These are phyloP conservation scores for Saprolegnia diclina DNA, from an alignment of 352 stramenopile genomes.

Conservation along the genomic window DNA sequence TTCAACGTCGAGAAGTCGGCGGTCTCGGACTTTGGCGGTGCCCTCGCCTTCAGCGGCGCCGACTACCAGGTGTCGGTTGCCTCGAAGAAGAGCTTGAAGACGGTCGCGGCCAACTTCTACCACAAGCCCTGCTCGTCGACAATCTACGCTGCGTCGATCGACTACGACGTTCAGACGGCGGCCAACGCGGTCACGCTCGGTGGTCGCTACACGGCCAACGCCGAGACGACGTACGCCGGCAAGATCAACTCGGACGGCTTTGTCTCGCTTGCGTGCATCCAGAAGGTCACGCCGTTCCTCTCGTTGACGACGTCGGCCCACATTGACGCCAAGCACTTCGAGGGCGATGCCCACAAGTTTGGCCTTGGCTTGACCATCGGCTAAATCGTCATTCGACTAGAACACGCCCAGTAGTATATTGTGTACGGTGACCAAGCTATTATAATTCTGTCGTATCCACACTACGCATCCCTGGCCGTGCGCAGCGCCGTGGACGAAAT, in stretches of 20 bases:
- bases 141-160: conserved; percentile 67
- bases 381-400: conserved; percentile 33
- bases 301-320: conserved; percentile 71
- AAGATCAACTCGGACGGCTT: conserved; percentile 83
- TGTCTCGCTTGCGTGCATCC: conserved; percentile 65
- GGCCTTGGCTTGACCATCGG: conserved; percentile 68
- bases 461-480: neutral
- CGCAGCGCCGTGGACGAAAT: conserved; percentile 82
- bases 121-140: conserved; percentile 73
- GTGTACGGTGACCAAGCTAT: conserved; percentile 14
- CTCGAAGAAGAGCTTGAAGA: conserved; percentile 79
- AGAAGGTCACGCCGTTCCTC: conserved; percentile 70
- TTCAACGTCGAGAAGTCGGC: conserved; percentile 81
- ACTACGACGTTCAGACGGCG: conserved; percentile 80
- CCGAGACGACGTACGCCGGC: conserved; percentile 69
- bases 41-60: conserved; percentile 53
- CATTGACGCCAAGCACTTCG: conserved; percentile 83
- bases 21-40: conserved; percentile 73
- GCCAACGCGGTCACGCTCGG: conserved; percentile 74
- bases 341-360: conserved; percentile 83
- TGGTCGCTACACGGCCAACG: conserved; percentile 67
- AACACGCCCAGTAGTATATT: conserved; percentile 8
- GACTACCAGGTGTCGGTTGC: conserved; percentile 68
- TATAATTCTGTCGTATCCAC: conserved; percentile 13
- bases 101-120: conserved; percentile 74